Evolutionary conservation across 352 stramenopile genomes (phyloP), one percentile per base, ranked within the genome.

Genomic region (Globisporangium alternatum): DNA sequence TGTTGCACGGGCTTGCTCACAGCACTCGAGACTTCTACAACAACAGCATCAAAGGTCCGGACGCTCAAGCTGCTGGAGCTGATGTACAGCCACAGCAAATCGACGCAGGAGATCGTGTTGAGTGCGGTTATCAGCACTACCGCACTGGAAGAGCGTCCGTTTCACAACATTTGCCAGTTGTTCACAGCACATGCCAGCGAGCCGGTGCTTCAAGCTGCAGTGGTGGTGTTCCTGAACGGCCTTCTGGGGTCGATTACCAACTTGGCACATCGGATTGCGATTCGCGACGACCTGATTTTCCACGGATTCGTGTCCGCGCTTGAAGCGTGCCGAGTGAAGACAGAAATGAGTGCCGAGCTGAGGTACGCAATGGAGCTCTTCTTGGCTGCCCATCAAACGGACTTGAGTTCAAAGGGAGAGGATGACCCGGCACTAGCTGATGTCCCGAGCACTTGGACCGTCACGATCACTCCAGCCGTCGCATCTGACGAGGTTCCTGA

Each of bases 191-290:
- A 64, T 44, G 49, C 69, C 17, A 58, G 47, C 3, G 74, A 88
- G 30, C 15, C 12, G 6, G 64, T 33, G n/a, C 60, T 72, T 35
- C 69, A 76, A 39, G 43, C 76, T 31, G 70, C 66, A 10, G 65
- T 76, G 0, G 21, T 89, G 10, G 76, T 70, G 45, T 89, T 91
- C 37, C 12, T 89, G 21, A 86, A 86, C 49, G 53, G 57, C 0
- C 56, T 89, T 5, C 28, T 89, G 21, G 73, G 72, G 45, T 69
- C 65, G 28, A 82, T 69, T 12, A 53, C 70, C 0, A 65, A 75
- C 13, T 41, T 41, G n/a, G 64, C 65, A 0, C 68, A 80, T 28
- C 67, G 76, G 17, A 47, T 63, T 1, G 65, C 60, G 8, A 76
- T 89, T n/a, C 76, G 69, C 7, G 72, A 86, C 31, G 78, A 86